Percentiles rank a stretch among this genome's conserved stretches.
phyloP scores from a whole-genome alignment of 2,329 filamentous ascomycete species.

The Pyrenophora graminea region DNA sequence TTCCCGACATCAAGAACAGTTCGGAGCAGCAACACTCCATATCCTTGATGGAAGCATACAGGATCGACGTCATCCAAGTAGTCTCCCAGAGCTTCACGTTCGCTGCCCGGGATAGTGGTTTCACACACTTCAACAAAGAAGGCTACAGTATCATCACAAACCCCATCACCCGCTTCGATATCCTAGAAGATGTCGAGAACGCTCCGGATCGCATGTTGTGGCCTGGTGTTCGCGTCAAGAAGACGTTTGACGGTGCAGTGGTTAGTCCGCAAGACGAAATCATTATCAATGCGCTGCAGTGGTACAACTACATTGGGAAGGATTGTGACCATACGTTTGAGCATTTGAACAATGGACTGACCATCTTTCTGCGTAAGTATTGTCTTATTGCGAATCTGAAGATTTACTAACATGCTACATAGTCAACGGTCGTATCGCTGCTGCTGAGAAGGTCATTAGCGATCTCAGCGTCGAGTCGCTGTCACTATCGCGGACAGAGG shows the following conservation, averaged over 20 bases:
- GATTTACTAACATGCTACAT: slow-evolving; percentile 21
- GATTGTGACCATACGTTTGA: slow-evolving; percentile 63
- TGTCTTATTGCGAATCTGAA: not conserved
- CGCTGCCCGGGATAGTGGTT: slow-evolving; percentile 33
- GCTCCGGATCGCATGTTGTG: slow-evolving; percentile 47
- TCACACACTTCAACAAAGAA: slow-evolving; percentile 29
- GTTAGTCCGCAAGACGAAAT: slow-evolving; percentile 69
- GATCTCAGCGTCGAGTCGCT: slow-evolving; percentile 57
- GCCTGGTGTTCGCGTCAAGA: slow-evolving; percentile 66
- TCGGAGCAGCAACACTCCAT: slow-evolving; percentile 71
- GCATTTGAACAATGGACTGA: slow-evolving; percentile 74
- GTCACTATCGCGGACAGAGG: slow-evolving; percentile 48
- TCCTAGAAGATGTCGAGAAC: slow-evolving; percentile 56
- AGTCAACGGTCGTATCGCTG: slow-evolving; percentile 56
- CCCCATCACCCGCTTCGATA: slow-evolving; percentile 43
- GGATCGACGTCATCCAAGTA: slow-evolving; percentile 73
- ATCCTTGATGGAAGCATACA: slow-evolving; percentile 73
- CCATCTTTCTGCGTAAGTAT: slow-evolving; percentile 80
- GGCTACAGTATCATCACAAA: slow-evolving; percentile 28
- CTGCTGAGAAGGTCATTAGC: slow-evolving; percentile 59
- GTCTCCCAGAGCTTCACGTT: slow-evolving; percentile 68
- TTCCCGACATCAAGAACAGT: slow-evolving; percentile 71
- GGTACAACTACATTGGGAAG: slow-evolving; percentile 77
- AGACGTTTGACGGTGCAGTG: slow-evolving; percentile 63
- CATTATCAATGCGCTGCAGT: slow-evolving; percentile 80